Evolutionary conservation across 495 filamentous ascomycete genomes (phyloP).

Genomic region (Apiosordaria backusii): DNA sequence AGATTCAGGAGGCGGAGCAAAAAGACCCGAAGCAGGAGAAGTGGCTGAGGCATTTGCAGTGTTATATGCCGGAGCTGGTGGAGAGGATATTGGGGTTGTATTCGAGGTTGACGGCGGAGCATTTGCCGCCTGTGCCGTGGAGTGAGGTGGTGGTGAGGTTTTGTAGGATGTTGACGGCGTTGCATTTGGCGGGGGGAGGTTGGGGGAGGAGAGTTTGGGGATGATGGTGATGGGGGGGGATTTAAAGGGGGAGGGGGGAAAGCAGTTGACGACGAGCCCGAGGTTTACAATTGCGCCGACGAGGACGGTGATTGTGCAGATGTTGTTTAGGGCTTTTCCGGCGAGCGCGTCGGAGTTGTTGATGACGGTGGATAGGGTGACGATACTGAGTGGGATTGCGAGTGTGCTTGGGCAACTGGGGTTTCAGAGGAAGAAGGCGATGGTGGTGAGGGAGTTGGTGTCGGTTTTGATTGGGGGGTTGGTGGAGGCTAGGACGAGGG

Average conservation of each 20-base stretch:
- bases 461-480: constrained; percentile 77
- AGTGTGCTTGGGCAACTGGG: constrained; percentile 72
- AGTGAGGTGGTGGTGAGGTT: constrained; percentile 81
- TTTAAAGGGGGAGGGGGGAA: constrained; percentile 23
- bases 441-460: constrained; percentile 80
- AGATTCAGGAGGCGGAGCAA: constrained; percentile 46
- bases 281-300: constrained; percentile 49
- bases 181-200: constrained; percentile 65
- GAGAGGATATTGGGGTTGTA: constrained; percentile 84
- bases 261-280: constrained; percentile 38
- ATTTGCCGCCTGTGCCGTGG: constrained; percentile 73
- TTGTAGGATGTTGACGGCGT: constrained; percentile 64
- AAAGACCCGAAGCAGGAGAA: constrained; percentile 41
- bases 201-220: constrained; percentile 64
- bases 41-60: constrained; percentile 42
- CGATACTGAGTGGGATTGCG: constrained; percentile 81
- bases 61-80: constrained; percentile 53
- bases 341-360: constrained; percentile 57
- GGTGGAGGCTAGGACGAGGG: constrained; percentile 86
- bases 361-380: constrained; percentile 64
- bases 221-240: constrained; percentile 54
- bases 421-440: constrained; percentile 78
- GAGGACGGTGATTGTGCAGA: constrained; percentile 64
- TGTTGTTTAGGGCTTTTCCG: constrained; percentile 72
- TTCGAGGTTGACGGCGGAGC: constrained; percentile 73